Evolutionary conservation across 768 basidiomycete genomes (phyloP).

Genomic region (Coprinopsis cinerea): DNA sequence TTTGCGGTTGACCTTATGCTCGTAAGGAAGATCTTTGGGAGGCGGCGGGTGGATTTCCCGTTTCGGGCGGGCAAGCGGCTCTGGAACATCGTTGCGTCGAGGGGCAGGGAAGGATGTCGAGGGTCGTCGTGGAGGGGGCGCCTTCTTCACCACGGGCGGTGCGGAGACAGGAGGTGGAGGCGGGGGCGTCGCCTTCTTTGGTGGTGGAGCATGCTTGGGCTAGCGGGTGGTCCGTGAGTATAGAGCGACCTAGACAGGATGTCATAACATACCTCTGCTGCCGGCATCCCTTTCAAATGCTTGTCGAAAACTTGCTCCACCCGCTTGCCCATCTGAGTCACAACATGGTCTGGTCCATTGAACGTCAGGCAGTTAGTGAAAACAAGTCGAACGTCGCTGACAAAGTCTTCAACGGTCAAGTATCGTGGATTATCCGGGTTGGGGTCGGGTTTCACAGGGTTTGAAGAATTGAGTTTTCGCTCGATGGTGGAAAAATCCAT

Average conservation of each 20-base stretch:
- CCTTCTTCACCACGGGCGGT: constrained; percentile 41
- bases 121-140: constrained; percentile 51
- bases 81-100: constrained; percentile 63
- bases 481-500: constrained; percentile 96
- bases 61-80: constrained; percentile 74
- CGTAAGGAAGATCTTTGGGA: constrained; percentile 83
- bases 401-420: constrained; percentile 69
- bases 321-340: constrained; percentile 74
- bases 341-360: constrained; percentile 86
- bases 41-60: constrained; percentile 97
- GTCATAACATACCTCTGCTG: constrained; percentile 57
- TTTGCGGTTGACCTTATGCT: constrained; percentile 62
- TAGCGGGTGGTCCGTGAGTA: constrained; percentile 14
- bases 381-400: constrained; percentile 79
- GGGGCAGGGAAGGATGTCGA: constrained; percentile 82
- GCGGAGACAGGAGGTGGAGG: constrained; percentile 34
- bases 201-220: constrained; percentile 37
- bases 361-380: constrained; percentile 86
- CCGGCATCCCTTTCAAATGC: constrained; percentile 77
- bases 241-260: constrained; percentile 4
- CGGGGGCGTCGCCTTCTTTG: constrained; percentile 45
- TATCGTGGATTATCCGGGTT: constrained; percentile 76
- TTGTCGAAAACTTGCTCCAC: constrained; percentile 86
- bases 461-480: constrained; percentile 75
- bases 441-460: constrained; percentile 68